These are phyloP conservation scores for Ogataea nakhonphanomensis DNA, from an alignment of 805 yeast species.

Conservation along the genomic window DNA sequence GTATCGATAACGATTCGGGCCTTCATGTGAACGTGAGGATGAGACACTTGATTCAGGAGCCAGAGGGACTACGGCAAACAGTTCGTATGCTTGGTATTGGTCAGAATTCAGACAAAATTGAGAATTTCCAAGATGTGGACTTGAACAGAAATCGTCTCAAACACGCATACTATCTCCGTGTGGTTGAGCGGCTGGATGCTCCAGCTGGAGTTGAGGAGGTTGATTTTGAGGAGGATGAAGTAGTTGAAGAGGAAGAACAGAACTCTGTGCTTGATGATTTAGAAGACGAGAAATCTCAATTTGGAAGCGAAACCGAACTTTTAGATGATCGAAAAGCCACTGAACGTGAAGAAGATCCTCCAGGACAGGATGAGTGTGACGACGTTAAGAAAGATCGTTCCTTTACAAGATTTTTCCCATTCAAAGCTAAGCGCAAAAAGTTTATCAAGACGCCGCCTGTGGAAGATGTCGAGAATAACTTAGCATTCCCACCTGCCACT, in stretches of 20 bases:
- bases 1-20: conserved; percentile 8
- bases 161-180: conserved; percentile 7
- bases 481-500: conserved; percentile 2
- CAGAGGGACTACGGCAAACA: conserved; percentile 29
- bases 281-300: background rate
- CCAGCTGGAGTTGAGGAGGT: conserved; percentile 6
- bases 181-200: conserved; percentile 12
- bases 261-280: background rate
- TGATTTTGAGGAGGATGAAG: background rate
- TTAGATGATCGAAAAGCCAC: background rate
- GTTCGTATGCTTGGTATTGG: conserved; percentile 5
- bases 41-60: conserved; percentile 3
- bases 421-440: conserved; percentile 14
- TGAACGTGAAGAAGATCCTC: background rate
- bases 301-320: background rate
- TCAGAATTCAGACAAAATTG: background rate
- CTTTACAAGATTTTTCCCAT: conserved; percentile 13
- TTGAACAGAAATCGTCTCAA: conserved; percentile 1
- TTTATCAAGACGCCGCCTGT: conserved; percentile 11
- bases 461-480: conserved; percentile 1
- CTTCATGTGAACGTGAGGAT: conserved; percentile 9
- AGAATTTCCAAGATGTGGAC: background rate
- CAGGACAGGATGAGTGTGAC: background rate
- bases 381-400: conserved; percentile 6
- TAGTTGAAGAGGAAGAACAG: conserved; percentile 5